Percentiles rank a stretch among this genome's conserved stretches.
Evolutionary conservation across 768 basidiomycete species (phyloP).

Genomic region (Kwoniella bestiolae): DNA sequence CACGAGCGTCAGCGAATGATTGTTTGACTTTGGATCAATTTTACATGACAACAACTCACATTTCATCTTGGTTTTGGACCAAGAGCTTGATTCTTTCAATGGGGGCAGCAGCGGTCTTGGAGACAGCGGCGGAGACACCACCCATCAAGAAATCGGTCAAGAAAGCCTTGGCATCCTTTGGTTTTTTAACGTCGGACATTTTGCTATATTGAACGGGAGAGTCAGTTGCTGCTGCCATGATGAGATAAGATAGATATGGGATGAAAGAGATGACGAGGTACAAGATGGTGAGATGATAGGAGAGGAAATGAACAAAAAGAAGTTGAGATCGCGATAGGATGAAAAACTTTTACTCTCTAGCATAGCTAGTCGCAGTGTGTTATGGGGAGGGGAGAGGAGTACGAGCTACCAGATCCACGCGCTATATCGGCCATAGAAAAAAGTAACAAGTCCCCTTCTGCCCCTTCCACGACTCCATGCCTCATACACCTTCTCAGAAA

Average conservation of each 20-base stretch:
- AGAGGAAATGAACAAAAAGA: not conserved
- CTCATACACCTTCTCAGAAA: not conserved
- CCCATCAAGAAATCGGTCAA: constrained; percentile 61
- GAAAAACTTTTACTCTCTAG: not conserved
- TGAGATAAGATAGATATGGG: not conserved
- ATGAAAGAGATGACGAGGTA: no score
- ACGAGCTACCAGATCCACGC: not conserved
- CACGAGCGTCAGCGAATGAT: not conserved
- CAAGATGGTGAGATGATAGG: not conserved
- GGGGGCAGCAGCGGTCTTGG: constrained; percentile 98
- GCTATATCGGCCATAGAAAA: not conserved
- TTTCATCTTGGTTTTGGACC: constrained; percentile 99
- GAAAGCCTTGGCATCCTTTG: constrained; percentile 91
- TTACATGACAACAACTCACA: constrained; percentile 60
- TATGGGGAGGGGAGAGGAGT: not conserved
- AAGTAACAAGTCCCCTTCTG: not conserved
- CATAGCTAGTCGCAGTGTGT: no score
- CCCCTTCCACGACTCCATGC: not conserved
- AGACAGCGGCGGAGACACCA: constrained; percentile 76
- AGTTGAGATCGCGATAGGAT: not conserved
- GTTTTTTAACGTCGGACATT: constrained; percentile 62
- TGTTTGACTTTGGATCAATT: constrained; percentile 3
- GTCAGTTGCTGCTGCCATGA: constrained; percentile 22
- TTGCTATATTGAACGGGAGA: constrained; percentile 21
- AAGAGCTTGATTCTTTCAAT: constrained; percentile 99